These are phyloP conservation scores for Pochonia chlamydosporia DNA, from an alignment of 2,329 filamentous ascomycete genomes.

Conservation along the genomic window DNA sequence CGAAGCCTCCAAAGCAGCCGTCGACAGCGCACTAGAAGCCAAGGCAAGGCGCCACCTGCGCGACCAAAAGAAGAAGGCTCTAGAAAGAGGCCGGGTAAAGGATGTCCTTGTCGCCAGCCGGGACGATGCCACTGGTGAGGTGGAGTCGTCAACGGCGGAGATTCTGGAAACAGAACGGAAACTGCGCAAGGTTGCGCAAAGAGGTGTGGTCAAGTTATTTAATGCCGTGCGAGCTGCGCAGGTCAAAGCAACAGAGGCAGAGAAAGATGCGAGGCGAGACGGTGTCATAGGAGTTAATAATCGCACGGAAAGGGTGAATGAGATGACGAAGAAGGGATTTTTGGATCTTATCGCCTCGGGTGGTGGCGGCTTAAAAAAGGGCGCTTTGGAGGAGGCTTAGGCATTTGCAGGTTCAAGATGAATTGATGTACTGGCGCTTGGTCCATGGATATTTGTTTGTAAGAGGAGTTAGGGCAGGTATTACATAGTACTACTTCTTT, in stretches of 20 bases:
- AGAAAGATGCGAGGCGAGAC: slow-evolving; percentile 60
- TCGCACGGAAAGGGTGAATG: slow-evolving; percentile 81
- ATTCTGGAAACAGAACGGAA: slow-evolving; percentile 69
- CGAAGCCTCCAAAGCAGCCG: slow-evolving; percentile 64
- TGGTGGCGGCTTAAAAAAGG: slow-evolving; percentile 54
- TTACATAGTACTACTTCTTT: slow-evolving; percentile 9
- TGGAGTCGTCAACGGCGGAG: slow-evolving; percentile 42
- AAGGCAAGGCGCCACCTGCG: slow-evolving; percentile 75
- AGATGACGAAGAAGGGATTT: slow-evolving; percentile 97
- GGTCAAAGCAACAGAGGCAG: slow-evolving; percentile 76
- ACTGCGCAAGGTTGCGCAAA: slow-evolving; percentile 80
- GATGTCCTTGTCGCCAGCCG: slow-evolving; percentile 70
- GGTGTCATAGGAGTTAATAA: slow-evolving; percentile 74
- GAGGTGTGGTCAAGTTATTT: slow-evolving; percentile 93
- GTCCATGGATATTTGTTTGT: slow-evolving; percentile 14
- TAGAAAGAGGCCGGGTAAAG: slow-evolving; percentile 82
- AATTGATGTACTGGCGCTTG: background rate
- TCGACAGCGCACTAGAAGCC: slow-evolving; percentile 72
- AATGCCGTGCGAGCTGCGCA: slow-evolving; percentile 92
- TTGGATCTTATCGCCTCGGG: slow-evolving; percentile 76
- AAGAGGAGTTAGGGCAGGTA: slow-evolving; percentile 15
- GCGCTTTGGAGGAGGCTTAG: slow-evolving; percentile 48
- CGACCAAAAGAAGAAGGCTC: slow-evolving; percentile 69
- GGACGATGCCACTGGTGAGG: slow-evolving; percentile 39
- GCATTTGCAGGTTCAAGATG: background rate